Percentiles rank a stretch among this genome's conserved stretches.
phyloP scores from a whole-genome alignment of 257 asterid genomes.

The Linderniella brevidens region DNA sequence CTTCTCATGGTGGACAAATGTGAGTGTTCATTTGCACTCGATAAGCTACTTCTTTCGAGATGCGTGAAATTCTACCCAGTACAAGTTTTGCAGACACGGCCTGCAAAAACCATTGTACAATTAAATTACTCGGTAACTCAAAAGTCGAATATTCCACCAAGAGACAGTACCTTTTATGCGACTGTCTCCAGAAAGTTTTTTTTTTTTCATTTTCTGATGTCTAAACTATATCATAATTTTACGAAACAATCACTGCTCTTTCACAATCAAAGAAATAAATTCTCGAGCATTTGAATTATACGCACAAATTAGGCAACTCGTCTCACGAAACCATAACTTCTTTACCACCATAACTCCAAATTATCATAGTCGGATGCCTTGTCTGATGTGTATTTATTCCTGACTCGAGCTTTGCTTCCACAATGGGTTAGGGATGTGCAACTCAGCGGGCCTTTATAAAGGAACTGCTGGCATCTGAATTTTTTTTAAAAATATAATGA shows the following conservation, averaged over 20 bases:
- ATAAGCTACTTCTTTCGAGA: too few species aligned
- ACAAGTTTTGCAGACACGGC: slow-evolving; percentile 15
- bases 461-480: too few species aligned
- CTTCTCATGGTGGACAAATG: slow-evolving; percentile 30
- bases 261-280: slow-evolving; percentile 44
- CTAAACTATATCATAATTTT: slow-evolving; percentile 16
- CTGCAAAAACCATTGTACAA: too few species aligned
- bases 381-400: too few species aligned
- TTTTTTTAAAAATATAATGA: too few species aligned
- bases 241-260: slow-evolving; percentile 27
- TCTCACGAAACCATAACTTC: too few species aligned
- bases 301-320: slow-evolving; percentile 44
- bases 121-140: too few species aligned
- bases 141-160: neutral
- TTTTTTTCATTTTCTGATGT: slow-evolving; percentile 19
- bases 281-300: slow-evolving; percentile 76
- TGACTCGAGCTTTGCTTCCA: too few species aligned
- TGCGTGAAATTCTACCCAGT: slow-evolving; percentile 11
- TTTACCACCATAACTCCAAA: too few species aligned
- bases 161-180: neutral
- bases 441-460: too few species aligned
- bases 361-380: too few species aligned
- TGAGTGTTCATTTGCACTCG: slow-evolving; percentile 18
- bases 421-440: too few species aligned
- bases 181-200: slow-evolving; percentile 8